These are phyloP conservation scores for Saussurea involucrata DNA, from an alignment of 129 eudicot species.

Conservation along the genomic window DNA sequence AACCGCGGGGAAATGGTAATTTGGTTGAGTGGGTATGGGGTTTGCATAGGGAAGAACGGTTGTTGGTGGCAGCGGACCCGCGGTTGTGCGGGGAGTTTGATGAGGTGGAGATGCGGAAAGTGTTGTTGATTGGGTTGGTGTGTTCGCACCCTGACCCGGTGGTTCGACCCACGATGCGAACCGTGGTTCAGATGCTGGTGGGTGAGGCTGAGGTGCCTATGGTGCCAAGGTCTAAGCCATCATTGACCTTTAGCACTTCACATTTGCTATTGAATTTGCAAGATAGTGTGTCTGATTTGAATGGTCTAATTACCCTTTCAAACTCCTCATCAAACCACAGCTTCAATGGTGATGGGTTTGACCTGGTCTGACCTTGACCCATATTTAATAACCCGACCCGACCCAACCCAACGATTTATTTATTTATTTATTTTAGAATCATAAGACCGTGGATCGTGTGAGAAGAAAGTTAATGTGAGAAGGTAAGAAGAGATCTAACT, in stretches of 20 bases:
- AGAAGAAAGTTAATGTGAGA: too few relatives aligned
- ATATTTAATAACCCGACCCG: neutral
- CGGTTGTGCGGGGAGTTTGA: conserved; percentile 62
- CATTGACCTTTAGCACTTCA: conserved; percentile 70
- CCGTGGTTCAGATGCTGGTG: conserved; percentile 78
- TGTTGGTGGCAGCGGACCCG: conserved; percentile 58
- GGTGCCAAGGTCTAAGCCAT: conserved; percentile 77
- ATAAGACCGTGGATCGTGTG: too few relatives aligned
- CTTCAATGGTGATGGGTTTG: conserved; percentile 42
- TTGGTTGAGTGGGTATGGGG: conserved; percentile 98
- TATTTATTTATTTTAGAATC: neutral
- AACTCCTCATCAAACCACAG: conserved; percentile 66
- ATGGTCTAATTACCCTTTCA: conserved; percentile 66
- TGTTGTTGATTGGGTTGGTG: conserved; percentile 69
- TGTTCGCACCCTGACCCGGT: conserved; percentile 90
- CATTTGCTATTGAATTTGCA: conserved; percentile 68
- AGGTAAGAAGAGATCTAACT: too few relatives aligned
- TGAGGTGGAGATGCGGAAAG: conserved; percentile 60
- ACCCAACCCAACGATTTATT: neutral
- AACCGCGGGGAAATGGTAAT: conserved; percentile 43
- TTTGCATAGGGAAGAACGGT: conserved; percentile 68
- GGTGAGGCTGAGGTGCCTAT: conserved; percentile 83
- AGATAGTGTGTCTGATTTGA: conserved; percentile 84
- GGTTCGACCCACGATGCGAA: conserved; percentile 85
- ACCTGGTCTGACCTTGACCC: conserved; percentile 35